Evolutionary conservation across 805 yeast genomes (phyloP).

Genomic region (Lipomyces spencermartinsiae): DNA sequence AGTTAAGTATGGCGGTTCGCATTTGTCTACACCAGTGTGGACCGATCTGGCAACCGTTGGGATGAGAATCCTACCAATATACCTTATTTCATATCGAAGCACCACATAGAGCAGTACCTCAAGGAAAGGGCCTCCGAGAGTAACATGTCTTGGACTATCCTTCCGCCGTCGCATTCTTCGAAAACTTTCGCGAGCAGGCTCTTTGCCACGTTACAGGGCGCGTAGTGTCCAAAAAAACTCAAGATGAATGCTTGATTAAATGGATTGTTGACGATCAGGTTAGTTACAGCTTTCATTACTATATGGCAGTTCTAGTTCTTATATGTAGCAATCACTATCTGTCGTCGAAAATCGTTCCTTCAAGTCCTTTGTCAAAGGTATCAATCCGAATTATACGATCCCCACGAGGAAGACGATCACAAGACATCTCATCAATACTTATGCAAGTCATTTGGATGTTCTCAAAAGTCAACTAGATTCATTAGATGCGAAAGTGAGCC

Average conservation of each 20-base stretch:
- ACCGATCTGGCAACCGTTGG: constrained; percentile 5
- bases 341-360: constrained; percentile 11
- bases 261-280: constrained; percentile 11
- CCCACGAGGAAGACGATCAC: constrained; percentile 10
- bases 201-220: constrained; percentile 9
- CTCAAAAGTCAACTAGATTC: constrained; percentile 5
- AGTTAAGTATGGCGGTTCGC: constrained; percentile 5
- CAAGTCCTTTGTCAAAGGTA: constrained; percentile 10
- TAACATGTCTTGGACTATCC: constrained; percentile 11
- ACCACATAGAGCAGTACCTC: constrained; percentile 14
- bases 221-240: constrained; percentile 8
- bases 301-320: constrained; percentile 10
- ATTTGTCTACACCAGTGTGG: constrained; percentile 17
- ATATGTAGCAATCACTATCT: constrained; percentile 11
- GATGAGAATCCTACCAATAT: constrained; percentile 12
- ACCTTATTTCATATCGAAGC: constrained; percentile 14
- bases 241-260: constrained; percentile 9
- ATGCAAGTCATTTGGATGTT: constrained; percentile 6
- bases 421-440: not conserved
- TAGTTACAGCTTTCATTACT: constrained; percentile 6
- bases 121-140: not conserved
- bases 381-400: constrained; percentile 5
- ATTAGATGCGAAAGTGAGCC: constrained; percentile 7
- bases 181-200: constrained; percentile 3
- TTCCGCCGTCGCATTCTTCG: constrained; percentile 13